Evolutionary conservation across 2,329 filamentous ascomycete genomes (phyloP).

Genomic region (Colletotrichum lentis): DNA sequence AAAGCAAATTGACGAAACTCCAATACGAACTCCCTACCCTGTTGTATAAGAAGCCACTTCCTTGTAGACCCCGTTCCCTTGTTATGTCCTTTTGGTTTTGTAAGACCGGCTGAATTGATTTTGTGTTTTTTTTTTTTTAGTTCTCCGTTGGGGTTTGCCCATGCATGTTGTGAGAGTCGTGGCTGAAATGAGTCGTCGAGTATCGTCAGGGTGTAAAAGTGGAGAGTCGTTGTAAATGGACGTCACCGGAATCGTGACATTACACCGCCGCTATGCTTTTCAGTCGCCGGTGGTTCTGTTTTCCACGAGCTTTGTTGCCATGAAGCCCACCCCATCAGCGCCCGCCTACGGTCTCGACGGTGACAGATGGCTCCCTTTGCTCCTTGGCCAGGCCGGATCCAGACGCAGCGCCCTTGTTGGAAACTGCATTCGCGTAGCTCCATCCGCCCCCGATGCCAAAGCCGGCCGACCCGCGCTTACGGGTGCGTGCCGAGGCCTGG

Average conservation of each 20-base stretch:
- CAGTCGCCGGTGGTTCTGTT: slow-evolving; percentile 4
- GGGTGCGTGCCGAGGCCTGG: slow-evolving; percentile 53
- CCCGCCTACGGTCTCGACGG: slow-evolving; percentile 38
- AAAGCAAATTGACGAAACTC: slow-evolving; percentile 12
- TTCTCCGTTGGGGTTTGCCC: slow-evolving; percentile 33
- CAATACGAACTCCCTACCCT: slow-evolving; percentile 33
- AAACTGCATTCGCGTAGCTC: slow-evolving; percentile 51
- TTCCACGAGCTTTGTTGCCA: not conserved
- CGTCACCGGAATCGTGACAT: slow-evolving; percentile 15
- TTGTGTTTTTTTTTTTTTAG: slow-evolving; percentile 36
- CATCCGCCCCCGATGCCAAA: slow-evolving; percentile 50
- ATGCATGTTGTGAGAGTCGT: slow-evolving; percentile 36
- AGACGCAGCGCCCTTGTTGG: slow-evolving; percentile 36
- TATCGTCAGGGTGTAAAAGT: slow-evolving; percentile 35
- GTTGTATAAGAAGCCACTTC: slow-evolving; percentile 33
- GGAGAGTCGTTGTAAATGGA: slow-evolving; percentile 18
- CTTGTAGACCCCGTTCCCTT: slow-evolving; percentile 30
- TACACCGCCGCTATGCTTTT: slow-evolving; percentile 34
- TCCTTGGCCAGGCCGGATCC: slow-evolving; percentile 37
- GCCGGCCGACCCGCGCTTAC: slow-evolving; percentile 60
- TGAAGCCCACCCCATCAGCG: slow-evolving; percentile 24
- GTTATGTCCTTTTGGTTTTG: slow-evolving; percentile 33
- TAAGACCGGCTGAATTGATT: slow-evolving; percentile 23
- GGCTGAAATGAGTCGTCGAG: slow-evolving; percentile 35
- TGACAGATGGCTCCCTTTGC: slow-evolving; percentile 37